Evolutionary conservation across 1,139 yeast genomes (phyloP), one percentile per base, ranked within the genome.

Genomic region (Geotrichum fermentans): DNA sequence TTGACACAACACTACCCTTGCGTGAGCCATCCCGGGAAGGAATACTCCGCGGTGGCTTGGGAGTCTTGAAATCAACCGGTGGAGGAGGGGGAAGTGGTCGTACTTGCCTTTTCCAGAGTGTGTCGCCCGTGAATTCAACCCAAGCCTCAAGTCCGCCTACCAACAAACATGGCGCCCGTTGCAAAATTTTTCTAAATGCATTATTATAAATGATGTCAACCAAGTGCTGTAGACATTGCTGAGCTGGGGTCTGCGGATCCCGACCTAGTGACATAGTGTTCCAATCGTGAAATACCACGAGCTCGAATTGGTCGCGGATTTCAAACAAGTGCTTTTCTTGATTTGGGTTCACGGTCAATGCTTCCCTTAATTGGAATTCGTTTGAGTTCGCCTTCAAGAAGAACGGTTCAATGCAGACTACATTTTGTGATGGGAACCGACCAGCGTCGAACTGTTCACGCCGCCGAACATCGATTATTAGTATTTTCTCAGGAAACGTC

Each of bases 351-450:
- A 79, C 64, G 35, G 77, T 68, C 22, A 90, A 70, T 30, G 77
- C 67, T 33, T 73, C 76, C 57, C 82, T 85, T 26, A 88, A 64
- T 48, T 82, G 87, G 45, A 67, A 70, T 58, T 83, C 90, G 28
- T 24, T 24, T 6, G 8, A 10, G 7, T 68, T 67, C 2, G 69
- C 64, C 24, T 73, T 65, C 35, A 77, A 66, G 4, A 79, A 71
- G 3, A 78, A 68, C 0, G 96, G 96, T 50, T 85, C 95, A 13
- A 88, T 75, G 61, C 89, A 83, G 16, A 85, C 74, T 7, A 82
- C 65, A 43, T 82, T 75, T 1, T 69, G 63, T 32, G 74, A 68
- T 18, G 74, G 72, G 29, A 89, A 78, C 61, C 83, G 95, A 35
- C 77, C 75, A 45, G 70, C 71, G 40, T 77, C 74, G 63, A 74